These are phyloP conservation scores for Mortierella sp. DNA, from an alignment of 371 early-diverging fungal genomes.

Conservation along the genomic window DNA sequence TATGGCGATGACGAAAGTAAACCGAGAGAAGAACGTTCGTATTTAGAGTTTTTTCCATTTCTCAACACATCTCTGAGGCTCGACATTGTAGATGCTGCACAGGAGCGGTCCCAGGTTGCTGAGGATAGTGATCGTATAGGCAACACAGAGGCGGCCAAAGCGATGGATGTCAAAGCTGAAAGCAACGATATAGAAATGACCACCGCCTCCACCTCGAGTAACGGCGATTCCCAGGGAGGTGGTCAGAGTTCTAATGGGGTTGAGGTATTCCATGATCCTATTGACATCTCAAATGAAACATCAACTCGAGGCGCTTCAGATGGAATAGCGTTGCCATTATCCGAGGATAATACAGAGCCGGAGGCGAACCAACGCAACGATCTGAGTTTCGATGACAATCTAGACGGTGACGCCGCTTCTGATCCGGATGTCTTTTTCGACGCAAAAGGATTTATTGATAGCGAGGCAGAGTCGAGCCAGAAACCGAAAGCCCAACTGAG, in stretches of 20 bases:
- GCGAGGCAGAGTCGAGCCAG: constrained; percentile 23
- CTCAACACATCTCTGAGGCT: constrained; percentile 70
- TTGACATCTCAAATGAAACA: not conserved
- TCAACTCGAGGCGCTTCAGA: not conserved
- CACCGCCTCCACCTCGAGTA: not conserved
- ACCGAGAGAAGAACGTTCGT: constrained; percentile 90
- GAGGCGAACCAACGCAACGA: not conserved
- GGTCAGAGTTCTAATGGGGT: not conserved
- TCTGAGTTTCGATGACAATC: constrained; percentile 13
- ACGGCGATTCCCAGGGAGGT: not conserved
- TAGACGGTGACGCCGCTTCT: constrained; percentile 28
- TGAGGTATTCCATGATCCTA: constrained; percentile 14
- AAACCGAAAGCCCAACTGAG: not conserved
- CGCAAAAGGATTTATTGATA: constrained; percentile 44
- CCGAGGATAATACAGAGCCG: not conserved
- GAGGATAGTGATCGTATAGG: not conserved
- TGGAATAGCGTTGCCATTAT: not conserved
- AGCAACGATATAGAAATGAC: not conserved
- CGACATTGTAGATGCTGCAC: constrained; percentile 53
- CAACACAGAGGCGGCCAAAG: not conserved
- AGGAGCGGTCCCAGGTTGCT: not conserved
- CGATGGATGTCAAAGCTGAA: not conserved
- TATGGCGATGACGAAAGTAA: constrained; percentile 52
- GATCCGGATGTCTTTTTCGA: constrained; percentile 52
- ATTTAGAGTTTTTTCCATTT: constrained; percentile 85